These are phyloP conservation scores for Collybiopsis luxurians DNA, from an alignment of 768 basidiomycete species.

Conservation along the genomic window DNA sequence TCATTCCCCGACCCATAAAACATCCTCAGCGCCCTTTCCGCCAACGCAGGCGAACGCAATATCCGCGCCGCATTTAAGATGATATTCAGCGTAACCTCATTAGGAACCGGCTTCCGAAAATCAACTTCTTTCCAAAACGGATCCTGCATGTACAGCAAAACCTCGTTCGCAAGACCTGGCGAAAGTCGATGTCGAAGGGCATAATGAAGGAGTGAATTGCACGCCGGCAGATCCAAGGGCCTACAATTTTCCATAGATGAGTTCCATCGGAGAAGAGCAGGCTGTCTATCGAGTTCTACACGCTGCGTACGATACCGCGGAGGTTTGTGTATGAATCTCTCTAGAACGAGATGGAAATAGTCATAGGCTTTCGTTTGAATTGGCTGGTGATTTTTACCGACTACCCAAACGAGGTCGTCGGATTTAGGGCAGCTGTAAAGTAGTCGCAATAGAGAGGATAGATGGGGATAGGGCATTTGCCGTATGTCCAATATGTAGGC, in stretches of 20 bases:
- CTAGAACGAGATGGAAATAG: constrained; percentile 50
- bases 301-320: constrained; percentile 13
- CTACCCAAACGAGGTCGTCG: constrained; percentile 36
- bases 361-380: constrained; percentile 35
- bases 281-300: too few species aligned
- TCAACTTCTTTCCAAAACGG: constrained; percentile 11
- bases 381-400: constrained; percentile 19
- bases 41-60: constrained; percentile 42
- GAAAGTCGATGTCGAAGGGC: constrained; percentile 60
- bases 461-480: constrained; percentile 40
- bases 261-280: constrained; percentile 15
- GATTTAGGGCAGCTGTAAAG: constrained; percentile 46
- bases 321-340: constrained; percentile 34
- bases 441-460: constrained; percentile 43
- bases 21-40: constrained; percentile 19
- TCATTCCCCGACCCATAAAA: constrained; percentile 30
- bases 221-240: constrained; percentile 37
- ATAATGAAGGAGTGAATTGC: constrained; percentile 67
- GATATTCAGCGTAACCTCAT: constrained; percentile 54
- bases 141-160: constrained; percentile 55
- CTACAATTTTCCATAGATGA: constrained; percentile 21
- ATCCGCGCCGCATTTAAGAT: constrained; percentile 55
- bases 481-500: constrained; percentile 49
- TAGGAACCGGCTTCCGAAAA: constrained; percentile 5
- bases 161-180: constrained; percentile 38